phyloP scores from a whole-genome alignment of 2,329 filamentous ascomycete genomes.

The Fusarium bactridioides region DNA sequence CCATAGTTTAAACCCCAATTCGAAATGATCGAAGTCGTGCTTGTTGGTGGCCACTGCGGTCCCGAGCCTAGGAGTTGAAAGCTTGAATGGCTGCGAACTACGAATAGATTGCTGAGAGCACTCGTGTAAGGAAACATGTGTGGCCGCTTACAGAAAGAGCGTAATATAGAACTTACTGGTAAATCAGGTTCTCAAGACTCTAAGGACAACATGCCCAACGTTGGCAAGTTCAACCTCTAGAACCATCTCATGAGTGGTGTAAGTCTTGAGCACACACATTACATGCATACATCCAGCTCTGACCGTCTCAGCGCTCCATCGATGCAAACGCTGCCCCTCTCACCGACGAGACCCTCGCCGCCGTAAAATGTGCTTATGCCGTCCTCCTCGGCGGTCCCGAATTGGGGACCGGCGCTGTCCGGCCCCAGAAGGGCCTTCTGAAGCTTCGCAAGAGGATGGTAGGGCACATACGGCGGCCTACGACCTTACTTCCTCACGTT shows the following conservation, averaged over 20 bases:
- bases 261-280: conserved; percentile 51
- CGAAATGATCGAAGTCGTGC: conserved; percentile 75
- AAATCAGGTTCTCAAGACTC: conserved; percentile 74
- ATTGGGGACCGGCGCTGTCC: conserved; percentile 90
- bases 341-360: conserved; percentile 81
- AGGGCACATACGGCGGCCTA: conserved; percentile 93
- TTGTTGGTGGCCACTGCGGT: conserved; percentile 84
- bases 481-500: conserved; percentile 96
- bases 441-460: conserved; percentile 93
- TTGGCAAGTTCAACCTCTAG: conserved; percentile 85
- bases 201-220: conserved; percentile 73
- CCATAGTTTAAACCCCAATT: background rate
- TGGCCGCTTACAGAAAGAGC: no score
- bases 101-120: conserved; percentile 75
- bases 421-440: conserved; percentile 92
- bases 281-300: background rate
- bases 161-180: background rate
- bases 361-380: conserved; percentile 85
- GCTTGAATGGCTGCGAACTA: conserved; percentile 27
- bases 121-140: conserved; percentile 71
- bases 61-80: conserved; percentile 63
- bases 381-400: conserved; percentile 93
- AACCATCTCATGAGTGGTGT: conserved; percentile 92
- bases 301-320: conserved; percentile 76
- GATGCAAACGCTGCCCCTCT: conserved; percentile 80